A percentile compares a stretch with the other conserved stretches of the same genome.
These are phyloP conservation scores for Candida pini DNA, from an alignment of 805 yeast species.

Conservation along the genomic window DNA sequence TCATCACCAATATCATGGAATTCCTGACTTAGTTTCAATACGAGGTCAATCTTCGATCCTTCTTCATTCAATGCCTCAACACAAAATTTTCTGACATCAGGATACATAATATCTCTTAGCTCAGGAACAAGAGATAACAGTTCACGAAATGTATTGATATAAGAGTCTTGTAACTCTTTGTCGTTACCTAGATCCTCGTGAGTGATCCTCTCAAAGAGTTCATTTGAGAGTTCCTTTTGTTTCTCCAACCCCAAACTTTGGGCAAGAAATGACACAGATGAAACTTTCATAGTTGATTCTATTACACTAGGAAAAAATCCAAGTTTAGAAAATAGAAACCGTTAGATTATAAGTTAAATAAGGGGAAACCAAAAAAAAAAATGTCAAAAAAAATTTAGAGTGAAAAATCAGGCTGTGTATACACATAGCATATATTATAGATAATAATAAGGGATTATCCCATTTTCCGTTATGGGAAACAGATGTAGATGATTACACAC, in stretches of 20 bases:
- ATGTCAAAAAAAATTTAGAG: background rate
- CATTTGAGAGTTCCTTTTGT: slow-evolving; percentile 6
- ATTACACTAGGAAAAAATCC: background rate
- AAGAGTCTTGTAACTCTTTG: background rate
- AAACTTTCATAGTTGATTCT: slow-evolving; percentile 2
- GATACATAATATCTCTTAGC: slow-evolving; percentile 4
- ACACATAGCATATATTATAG: too few relatives aligned
- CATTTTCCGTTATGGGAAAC: too few relatives aligned
- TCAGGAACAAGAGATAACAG: slow-evolving; percentile 8
- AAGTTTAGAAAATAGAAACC: background rate
- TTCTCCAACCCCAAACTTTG: slow-evolving; percentile 9
- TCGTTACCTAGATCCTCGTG: background rate
- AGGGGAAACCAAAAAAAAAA: background rate
- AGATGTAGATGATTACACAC: too few relatives aligned
- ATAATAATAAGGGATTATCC: too few relatives aligned
- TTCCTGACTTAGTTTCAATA: slow-evolving; percentile 24
- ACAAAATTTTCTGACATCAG: slow-evolving; percentile 5
- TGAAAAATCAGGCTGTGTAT: too few relatives aligned
- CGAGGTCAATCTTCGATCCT: slow-evolving; percentile 3
- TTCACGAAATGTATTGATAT: slow-evolving; percentile 18
- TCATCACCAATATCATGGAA: slow-evolving; percentile 22
- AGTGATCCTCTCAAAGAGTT: slow-evolving; percentile 2
- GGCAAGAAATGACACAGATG: slow-evolving; percentile 10
- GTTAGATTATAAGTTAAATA: background rate
- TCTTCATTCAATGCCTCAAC: slow-evolving; percentile 1